Evolutionary conservation across 345 rosid species (phyloP).

Genomic region (Noccaea caerulescens): DNA sequence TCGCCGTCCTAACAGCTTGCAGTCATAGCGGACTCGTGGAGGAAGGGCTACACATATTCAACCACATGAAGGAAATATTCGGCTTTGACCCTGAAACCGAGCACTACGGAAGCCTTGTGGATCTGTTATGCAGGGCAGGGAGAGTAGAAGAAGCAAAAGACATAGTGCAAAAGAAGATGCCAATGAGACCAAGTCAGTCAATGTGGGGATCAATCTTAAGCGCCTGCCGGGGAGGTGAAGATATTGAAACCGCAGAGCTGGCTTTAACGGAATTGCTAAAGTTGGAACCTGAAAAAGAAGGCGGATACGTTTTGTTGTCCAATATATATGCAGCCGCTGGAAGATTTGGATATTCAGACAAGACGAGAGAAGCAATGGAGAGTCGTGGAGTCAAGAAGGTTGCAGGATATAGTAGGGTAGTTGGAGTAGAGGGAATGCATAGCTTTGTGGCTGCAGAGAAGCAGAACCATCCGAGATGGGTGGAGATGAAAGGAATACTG

Average conservation of each 20-base stretch:
- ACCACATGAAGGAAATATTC: conserved; percentile 48
- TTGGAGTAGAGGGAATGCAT: conserved; percentile 49
- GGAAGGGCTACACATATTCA: conserved; percentile 51
- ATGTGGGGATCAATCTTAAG: conserved; percentile 65
- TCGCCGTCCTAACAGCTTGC: conserved; percentile 61
- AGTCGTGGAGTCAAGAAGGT: conserved; percentile 53
- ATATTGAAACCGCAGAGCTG: conserved; percentile 56
- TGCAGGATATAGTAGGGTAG: conserved; percentile 55
- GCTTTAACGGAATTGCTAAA: conserved; percentile 53
- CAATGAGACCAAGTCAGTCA: conserved; percentile 53
- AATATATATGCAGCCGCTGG: conserved; percentile 57
- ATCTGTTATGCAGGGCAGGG: conserved; percentile 57
- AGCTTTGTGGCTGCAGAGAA: conserved; percentile 57
- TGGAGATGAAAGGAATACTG: conserved; percentile 43
- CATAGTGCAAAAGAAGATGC: conserved; percentile 52
- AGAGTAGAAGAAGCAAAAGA: conserved; percentile 54
- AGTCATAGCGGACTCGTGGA: conserved; percentile 57
- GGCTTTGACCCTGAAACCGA: conserved; percentile 56
- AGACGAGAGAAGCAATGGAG: conserved; percentile 57
- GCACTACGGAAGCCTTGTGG: conserved; percentile 65
- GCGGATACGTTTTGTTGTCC: conserved; percentile 58
- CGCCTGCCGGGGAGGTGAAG: conserved; percentile 49
- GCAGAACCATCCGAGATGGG: conserved; percentile 51
- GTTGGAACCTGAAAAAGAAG: conserved; percentile 66
- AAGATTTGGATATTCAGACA: conserved; percentile 53